Percentiles rank a stretch among this genome's conserved stretches.
These are phyloP conservation scores for Colletotrichum sp. DNA, from an alignment of 2,329 filamentous ascomycete species.

Conservation along the genomic window DNA sequence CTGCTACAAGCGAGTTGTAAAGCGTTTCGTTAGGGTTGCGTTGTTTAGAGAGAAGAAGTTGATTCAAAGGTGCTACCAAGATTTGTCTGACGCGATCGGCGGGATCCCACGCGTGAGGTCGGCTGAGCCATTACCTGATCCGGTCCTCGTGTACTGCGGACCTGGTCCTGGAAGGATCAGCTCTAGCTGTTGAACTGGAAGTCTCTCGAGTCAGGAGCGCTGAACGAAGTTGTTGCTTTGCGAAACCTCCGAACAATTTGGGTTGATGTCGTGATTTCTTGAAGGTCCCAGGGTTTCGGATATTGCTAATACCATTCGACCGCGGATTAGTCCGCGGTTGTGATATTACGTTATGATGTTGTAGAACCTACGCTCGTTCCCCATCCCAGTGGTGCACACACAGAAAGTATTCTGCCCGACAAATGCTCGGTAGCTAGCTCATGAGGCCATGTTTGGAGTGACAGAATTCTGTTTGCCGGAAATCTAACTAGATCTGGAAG, in stretches of 20 bases:
- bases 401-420: not conserved
- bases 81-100: not conserved
- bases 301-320: accelerated
- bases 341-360: not conserved
- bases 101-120: not conserved
- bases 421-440: not conserved
- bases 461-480: not conserved
- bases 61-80: not conserved
- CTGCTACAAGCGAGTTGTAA: not conserved
- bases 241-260: not conserved
- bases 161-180: not conserved
- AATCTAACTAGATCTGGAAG: not conserved
- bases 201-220: not conserved
- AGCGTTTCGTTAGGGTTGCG: not conserved
- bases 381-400: not conserved
- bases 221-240: not conserved
- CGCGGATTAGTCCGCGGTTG: not conserved
- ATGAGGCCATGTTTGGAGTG: not conserved
- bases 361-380: not conserved
- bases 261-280: not conserved
- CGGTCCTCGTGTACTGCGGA: not conserved
- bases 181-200: not conserved
- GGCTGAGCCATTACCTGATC: not conserved
- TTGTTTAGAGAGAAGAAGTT: not conserved
- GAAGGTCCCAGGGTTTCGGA: not conserved